Evolutionary conservation across 306 rosid genomes (phyloP).

Genomic region (Clitoria ternatea): DNA sequence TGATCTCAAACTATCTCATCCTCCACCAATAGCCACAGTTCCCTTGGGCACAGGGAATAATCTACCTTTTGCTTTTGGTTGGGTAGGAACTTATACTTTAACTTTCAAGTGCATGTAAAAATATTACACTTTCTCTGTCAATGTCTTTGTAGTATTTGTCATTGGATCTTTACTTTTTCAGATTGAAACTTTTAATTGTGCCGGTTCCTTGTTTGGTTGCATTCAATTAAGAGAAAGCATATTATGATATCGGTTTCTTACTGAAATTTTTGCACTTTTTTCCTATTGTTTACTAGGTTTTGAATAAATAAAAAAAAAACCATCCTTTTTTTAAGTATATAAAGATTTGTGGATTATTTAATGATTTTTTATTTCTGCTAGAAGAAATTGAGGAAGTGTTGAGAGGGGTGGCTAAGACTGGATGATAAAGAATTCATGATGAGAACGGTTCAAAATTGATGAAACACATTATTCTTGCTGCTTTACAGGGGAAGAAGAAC

Average conservation of each 20-base stretch:
- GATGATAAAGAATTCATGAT: slow-evolving; percentile 3
- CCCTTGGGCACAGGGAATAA: slow-evolving; percentile 98
- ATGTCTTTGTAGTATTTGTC: neutral
- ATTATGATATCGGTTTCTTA: slow-evolving; percentile 1
- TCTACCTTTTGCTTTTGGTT: slow-evolving; percentile 97
- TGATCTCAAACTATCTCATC: slow-evolving; percentile 80
- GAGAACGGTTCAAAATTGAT: neutral
- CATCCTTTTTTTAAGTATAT: neutral
- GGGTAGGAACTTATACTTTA: slow-evolving; percentile 52
- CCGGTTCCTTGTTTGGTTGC: neutral
- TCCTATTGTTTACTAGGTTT: neutral
- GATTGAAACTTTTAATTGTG: neutral
- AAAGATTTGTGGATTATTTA: neutral
- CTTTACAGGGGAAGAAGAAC: slow-evolving; percentile 85
- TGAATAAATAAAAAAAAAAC: neutral
- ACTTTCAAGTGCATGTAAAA: slow-evolving; percentile 13
- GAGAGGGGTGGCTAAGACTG: neutral
- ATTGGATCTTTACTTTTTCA: neutral
- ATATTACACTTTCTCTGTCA: neutral
- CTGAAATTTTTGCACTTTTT: neutral
- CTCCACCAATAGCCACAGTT: slow-evolving; percentile 85
- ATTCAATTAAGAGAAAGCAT: neutral
- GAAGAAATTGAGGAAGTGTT: neutral
- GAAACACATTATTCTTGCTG: slow-evolving; percentile 15
- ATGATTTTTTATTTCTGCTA: neutral